Evolutionary conservation across 805 yeast genomes (phyloP).

Genomic region (Wickerhamomyces silvicola): DNA sequence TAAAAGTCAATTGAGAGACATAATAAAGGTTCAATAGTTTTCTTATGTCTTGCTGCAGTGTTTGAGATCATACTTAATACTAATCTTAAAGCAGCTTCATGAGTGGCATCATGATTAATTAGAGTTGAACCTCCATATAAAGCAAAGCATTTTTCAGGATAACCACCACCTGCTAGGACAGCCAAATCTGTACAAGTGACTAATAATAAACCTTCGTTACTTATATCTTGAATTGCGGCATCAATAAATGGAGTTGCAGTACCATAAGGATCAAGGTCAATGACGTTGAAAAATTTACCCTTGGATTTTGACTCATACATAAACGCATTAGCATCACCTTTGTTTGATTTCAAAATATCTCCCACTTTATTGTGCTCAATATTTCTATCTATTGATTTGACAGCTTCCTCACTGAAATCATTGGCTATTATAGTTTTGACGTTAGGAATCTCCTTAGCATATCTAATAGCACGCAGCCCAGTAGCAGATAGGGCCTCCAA

Average conservation of each 20-base stretch:
- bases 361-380: conserved; percentile 58
- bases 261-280: conserved; percentile 97
- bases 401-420: conserved; percentile 84
- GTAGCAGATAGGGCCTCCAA: conserved; percentile 93
- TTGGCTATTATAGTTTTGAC: conserved; percentile 77
- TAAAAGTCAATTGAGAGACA: conserved; percentile 89
- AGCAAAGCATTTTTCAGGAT: conserved; percentile 95
- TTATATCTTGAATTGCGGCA: conserved; percentile 78
- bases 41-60: conserved; percentile 86
- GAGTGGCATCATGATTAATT: conserved; percentile 68
- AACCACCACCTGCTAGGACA: conserved; percentile 90
- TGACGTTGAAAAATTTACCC: conserved; percentile 60
- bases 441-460: conserved; percentile 83
- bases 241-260: conserved; percentile 95
- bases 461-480: conserved; percentile 89
- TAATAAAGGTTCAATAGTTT: conserved; percentile 79
- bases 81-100: conserved; percentile 86
- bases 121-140: conserved; percentile 89
- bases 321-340: conserved; percentile 85
- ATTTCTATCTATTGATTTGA: conserved; percentile 67
- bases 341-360: conserved; percentile 54
- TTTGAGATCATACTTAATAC: conserved; percentile 70
- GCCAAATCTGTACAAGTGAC: conserved; percentile 97
- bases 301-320: conserved; percentile 49
- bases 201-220: conserved; percentile 76